Conservation (phyloP, 2,329 filamentous ascomycete genomes). For the Phaeophleospora eucalypticola region DNA sequence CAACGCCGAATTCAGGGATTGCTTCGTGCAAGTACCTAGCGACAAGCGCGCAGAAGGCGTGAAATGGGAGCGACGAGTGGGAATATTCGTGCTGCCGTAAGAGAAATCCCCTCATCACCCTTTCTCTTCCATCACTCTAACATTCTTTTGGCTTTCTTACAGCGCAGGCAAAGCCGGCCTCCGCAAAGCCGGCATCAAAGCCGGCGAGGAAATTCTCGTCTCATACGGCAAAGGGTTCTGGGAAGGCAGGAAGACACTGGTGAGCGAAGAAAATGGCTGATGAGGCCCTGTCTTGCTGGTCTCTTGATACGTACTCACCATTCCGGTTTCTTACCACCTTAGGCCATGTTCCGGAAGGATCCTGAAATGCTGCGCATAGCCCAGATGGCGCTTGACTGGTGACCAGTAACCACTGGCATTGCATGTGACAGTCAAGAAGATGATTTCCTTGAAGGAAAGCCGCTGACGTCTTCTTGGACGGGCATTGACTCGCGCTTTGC, state of each 20-base stretch:
- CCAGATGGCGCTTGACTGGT: constrained; percentile 20
- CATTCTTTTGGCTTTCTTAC: not conserved
- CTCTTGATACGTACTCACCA: not conserved
- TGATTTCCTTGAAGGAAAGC: not conserved
- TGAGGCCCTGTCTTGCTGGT: not conserved
- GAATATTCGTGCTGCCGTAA: constrained; percentile 46
- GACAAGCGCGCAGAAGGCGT: constrained; percentile 34
- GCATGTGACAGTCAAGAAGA: not conserved
- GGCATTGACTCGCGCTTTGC: not conserved
- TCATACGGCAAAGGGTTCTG: constrained; percentile 36
- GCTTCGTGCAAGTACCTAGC: constrained; percentile 36
- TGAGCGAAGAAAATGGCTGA: constrained; percentile 3
- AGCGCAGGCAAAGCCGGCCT: constrained; percentile 46
- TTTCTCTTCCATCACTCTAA: not conserved
- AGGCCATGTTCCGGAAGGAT: constrained; percentile 20
- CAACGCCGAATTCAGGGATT: constrained; percentile 38
- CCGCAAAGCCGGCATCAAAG: constrained; percentile 43
- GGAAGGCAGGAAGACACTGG: constrained; percentile 21
- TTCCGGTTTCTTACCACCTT: not conserved
- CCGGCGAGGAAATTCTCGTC: constrained; percentile 50
- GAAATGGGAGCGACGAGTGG: constrained; percentile 45
- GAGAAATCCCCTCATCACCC: not conserved
- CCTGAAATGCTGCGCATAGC: constrained; percentile 27
- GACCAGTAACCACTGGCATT: not conserved
- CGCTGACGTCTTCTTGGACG: not conserved